Conservation (phyloP, 163 green algal species). For the Scenedesmus sp. region DNA sequence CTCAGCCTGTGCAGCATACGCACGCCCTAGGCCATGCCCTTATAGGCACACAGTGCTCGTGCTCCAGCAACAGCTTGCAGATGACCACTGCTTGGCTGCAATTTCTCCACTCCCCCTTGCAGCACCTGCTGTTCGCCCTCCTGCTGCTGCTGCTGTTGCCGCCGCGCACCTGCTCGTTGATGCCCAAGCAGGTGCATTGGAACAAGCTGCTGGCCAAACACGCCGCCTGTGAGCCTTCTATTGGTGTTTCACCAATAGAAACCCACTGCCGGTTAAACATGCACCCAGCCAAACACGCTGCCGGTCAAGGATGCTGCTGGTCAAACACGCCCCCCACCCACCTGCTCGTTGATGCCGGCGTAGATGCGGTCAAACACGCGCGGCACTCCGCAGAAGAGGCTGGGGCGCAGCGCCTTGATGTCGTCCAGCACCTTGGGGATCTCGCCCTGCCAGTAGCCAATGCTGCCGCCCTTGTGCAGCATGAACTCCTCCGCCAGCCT, state of each 20-base stretch:
- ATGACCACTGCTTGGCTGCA: not conserved
- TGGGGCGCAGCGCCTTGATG: slow-evolving; percentile 78
- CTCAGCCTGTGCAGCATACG: not conserved
- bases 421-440: slow-evolving; percentile 78
- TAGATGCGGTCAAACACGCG: slow-evolving; percentile 88
- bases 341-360: slow-evolving; percentile 66
- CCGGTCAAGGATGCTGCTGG: too few relatives aligned
- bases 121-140: not conserved
- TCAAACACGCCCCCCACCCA: slow-evolving; percentile 45
- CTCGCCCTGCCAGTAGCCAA: slow-evolving; percentile 87
- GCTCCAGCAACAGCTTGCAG: not conserved
- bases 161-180: not conserved
- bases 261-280: too few relatives aligned
- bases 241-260: too few relatives aligned
- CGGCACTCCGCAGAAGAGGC: slow-evolving; percentile 85
- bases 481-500: slow-evolving; percentile 84
- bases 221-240: too few relatives aligned
- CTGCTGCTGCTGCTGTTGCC: not conserved
- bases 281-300: too few relatives aligned
- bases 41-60: not conserved
- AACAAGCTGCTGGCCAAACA: too few relatives aligned
- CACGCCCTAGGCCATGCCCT: not conserved
- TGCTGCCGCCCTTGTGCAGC: slow-evolving; percentile 73
- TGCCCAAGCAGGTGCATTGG: too few relatives aligned
- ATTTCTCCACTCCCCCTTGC: not conserved